Base-by-base conservation (phyloP, 2,329 filamentous ascomycete genomes). In the Diaporthe citriasiana region DNA sequence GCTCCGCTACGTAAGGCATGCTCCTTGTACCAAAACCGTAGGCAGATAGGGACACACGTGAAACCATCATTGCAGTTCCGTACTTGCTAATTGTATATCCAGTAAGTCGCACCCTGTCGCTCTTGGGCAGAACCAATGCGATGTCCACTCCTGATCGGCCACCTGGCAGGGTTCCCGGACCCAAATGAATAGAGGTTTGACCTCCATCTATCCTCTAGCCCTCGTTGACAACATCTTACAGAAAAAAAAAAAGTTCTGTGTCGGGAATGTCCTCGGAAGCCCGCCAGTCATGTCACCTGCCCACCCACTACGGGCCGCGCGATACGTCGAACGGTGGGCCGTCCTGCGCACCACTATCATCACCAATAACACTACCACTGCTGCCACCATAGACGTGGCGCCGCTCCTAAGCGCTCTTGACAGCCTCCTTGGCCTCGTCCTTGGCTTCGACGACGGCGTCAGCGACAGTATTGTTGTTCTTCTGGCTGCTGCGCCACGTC, bases 401-500 rank as follows among this genome's bases (percentile, higher is more conserved):
- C 13, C 33, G 4, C 13, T 27, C 50, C 73, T 73, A 70, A 27
- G 63, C 77, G 66, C 71, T 68, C 81, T 84, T 82, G 70, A 80
- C 79, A 30, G 83, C 82, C 74, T 85, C 82, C 82, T 66, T 87
- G 35, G 22, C 45, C 38, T 71, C 56, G 1, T 50, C 69, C 33
- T 59, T 85, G 70, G 83, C 81, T 38, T 85, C 84, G 75, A 84
- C 83, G 57, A 75, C 76, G 38, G 77, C 71, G 27, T 76, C 81
- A 38, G 79, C 76, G 50, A 82, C 77, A 71, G 81, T 78, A 17
- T 60, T 80, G 50, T 77, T 30, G 75, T 86, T 83, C 86, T 94
- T 92, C 81, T 92, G 84, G 75, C 87, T 89, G 77, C 87, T 84
- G 79, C 92, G 88, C 83, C 92, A 93, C 80, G 90, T 72, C 78